Evolutionary conservation across 257 asterid genomes (phyloP).

Genomic region (Cruciata laevipes): DNA sequence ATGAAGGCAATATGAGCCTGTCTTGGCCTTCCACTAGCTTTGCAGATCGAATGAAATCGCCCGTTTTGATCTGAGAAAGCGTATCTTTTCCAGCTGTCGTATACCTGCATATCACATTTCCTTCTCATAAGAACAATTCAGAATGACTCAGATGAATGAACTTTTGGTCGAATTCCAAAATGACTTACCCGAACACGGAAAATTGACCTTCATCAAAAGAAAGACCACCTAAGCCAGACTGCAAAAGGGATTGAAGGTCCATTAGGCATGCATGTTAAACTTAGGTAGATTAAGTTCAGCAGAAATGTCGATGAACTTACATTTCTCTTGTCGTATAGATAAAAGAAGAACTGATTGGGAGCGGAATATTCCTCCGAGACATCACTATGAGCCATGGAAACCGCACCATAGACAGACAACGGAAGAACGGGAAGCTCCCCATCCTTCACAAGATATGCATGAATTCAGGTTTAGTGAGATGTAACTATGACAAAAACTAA

Average conservation of each 20-base stretch:
- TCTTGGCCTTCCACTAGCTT: slow-evolving; percentile 83
- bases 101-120: slow-evolving; percentile 37
- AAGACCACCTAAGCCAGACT: slow-evolving; percentile 97
- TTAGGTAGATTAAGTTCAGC: neutral
- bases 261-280: neutral
- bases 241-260: slow-evolving; percentile 14
- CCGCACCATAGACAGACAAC: slow-evolving; percentile 85
- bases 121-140: neutral
- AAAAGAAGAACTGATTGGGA: slow-evolving; percentile 92
- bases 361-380: slow-evolving; percentile 81
- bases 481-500: neutral
- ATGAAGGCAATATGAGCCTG: slow-evolving; percentile 42
- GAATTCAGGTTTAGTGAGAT: neutral
- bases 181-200: slow-evolving; percentile 76
- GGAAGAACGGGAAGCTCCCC: slow-evolving; percentile 98
- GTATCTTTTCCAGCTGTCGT: slow-evolving; percentile 59
- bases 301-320: slow-evolving; percentile 32
- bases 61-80: slow-evolving; percentile 68
- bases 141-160: neutral
- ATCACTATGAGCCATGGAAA: slow-evolving; percentile 86
- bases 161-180: neutral
- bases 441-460: slow-evolving; percentile 43
- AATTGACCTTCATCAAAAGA: slow-evolving; percentile 96
- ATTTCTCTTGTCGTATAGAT: slow-evolving; percentile 91
- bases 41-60: slow-evolving; percentile 75